These are phyloP conservation scores for Blastobotrys malaysiensis DNA, from an alignment of 1,139 yeast genomes.

Conservation along the genomic window DNA sequence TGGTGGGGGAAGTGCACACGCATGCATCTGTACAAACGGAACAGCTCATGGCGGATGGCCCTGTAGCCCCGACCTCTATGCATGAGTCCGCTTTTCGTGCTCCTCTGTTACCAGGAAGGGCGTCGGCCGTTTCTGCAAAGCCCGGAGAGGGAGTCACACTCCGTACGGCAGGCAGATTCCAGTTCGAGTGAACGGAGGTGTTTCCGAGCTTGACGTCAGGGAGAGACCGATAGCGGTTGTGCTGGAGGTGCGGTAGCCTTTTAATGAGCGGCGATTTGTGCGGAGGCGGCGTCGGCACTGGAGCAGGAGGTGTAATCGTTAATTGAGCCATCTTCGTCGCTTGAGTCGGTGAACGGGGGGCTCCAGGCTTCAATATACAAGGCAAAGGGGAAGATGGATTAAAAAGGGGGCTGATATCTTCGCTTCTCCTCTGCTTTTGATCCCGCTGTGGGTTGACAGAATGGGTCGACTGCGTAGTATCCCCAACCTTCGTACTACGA, in stretches of 20 bases:
- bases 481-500: background rate
- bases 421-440: background rate
- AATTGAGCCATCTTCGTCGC: background rate
- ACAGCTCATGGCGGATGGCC: background rate
- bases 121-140: background rate
- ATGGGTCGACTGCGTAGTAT: background rate
- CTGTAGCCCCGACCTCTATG: background rate
- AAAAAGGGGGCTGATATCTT: background rate
- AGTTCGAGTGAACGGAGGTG: background rate
- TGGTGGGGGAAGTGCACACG: background rate
- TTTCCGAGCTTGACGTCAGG: background rate
- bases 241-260: background rate
- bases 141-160: background rate
- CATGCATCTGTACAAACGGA: background rate
- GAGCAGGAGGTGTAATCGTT: background rate
- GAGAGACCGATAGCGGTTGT: background rate
- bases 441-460: background rate
- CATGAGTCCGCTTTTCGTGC: background rate
- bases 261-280: background rate
- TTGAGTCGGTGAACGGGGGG: too few species aligned
- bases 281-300: background rate
- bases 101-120: background rate
- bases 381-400: background rate
- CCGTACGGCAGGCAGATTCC: background rate
- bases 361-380: background rate